These are phyloP conservation scores for Arthrobotrys iridis DNA, from an alignment of 2,329 filamentous ascomycete species.

Conservation along the genomic window DNA sequence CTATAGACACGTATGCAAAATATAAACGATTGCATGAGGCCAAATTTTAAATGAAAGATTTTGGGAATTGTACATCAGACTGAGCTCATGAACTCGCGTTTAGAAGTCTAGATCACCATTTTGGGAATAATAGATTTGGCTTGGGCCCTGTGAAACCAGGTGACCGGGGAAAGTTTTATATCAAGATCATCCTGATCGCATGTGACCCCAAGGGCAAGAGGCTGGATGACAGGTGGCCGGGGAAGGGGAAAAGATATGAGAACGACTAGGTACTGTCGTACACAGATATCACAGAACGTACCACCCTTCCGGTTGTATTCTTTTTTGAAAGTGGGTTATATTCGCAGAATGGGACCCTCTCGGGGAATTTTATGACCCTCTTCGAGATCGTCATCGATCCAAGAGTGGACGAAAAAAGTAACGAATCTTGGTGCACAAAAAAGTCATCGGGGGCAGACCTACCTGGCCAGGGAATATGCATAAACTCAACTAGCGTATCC, in stretches of 20 bases:
- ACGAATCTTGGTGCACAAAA: conserved; percentile 18
- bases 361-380: conserved; percentile 50
- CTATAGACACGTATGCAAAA: conserved; percentile 15
- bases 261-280: conserved; percentile 1
- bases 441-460: conserved; percentile 15
- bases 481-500: conserved; percentile 53
- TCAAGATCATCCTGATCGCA: conserved; percentile 52
- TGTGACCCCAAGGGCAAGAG: conserved; percentile 47
- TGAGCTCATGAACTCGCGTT: conserved; percentile 8
- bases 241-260: not conserved
- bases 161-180: conserved; percentile 54
- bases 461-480: conserved; percentile 48
- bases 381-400: conserved; percentile 40
- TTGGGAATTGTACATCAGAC: conserved; percentile 29
- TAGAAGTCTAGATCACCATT: conserved; percentile 33
- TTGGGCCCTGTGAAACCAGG: conserved; percentile 42
- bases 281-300: conserved; percentile 4
- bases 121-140: conserved; percentile 23
- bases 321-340: conserved; percentile 11
- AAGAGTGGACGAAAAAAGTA: conserved; percentile 22
- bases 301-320: conserved; percentile 5
- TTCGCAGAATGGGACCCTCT: conserved; percentile 18
- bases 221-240: conserved; percentile 46
- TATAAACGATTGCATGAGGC: conserved; percentile 19
- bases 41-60: conserved; percentile 34